A percentile compares a stretch with the other conserved stretches of the same genome.
phyloP scores from a whole-genome alignment of 2,329 filamentous ascomycete species.

The Xylaria sp. region DNA sequence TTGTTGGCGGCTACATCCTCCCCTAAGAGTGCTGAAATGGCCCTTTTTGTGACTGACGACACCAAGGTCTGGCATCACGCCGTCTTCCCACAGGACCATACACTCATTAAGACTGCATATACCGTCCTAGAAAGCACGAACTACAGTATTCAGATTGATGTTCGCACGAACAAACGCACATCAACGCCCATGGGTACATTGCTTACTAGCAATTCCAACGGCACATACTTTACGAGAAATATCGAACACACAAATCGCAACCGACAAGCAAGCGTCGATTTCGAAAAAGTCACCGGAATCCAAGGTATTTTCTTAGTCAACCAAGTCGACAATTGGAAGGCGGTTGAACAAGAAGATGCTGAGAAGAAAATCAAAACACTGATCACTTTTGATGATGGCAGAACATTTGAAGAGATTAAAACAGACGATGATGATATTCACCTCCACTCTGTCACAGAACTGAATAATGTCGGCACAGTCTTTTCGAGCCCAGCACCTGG shows the following conservation, averaged over 20 bases:
- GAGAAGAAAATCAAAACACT: conserved; percentile 75
- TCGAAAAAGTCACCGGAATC: conserved; percentile 90
- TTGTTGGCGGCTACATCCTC: conserved; percentile 83
- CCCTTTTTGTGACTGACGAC: conserved; percentile 87
- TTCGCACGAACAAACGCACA: conserved; percentile 71
- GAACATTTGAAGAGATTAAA: conserved; percentile 79
- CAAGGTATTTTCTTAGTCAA: conserved; percentile 94
- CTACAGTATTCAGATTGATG: conserved; percentile 96
- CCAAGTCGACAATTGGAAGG: conserved; percentile 82
- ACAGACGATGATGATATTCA: conserved; percentile 73
- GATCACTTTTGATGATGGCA: conserved; percentile 95
- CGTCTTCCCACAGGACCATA: conserved; percentile 83
- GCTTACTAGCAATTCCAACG: conserved; percentile 96
- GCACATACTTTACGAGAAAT: conserved; percentile 93
- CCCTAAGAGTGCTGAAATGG: conserved; percentile 83
- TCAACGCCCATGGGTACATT: conserved; percentile 80
- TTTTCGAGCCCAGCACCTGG: conserved; percentile 95
- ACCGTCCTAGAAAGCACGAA: conserved; percentile 95
- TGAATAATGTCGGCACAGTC: conserved; percentile 80
- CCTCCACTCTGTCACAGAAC: conserved; percentile 88
- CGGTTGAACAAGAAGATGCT: conserved; percentile 63
- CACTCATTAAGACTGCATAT: conserved; percentile 82
- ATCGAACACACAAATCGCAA: conserved; percentile 92
- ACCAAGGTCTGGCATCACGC: conserved; percentile 87
- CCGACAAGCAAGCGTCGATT: conserved; percentile 78